Evolutionary conservation across 371 early-diverging fungal species (phyloP).

Genomic region (Mortierella sp.): DNA sequence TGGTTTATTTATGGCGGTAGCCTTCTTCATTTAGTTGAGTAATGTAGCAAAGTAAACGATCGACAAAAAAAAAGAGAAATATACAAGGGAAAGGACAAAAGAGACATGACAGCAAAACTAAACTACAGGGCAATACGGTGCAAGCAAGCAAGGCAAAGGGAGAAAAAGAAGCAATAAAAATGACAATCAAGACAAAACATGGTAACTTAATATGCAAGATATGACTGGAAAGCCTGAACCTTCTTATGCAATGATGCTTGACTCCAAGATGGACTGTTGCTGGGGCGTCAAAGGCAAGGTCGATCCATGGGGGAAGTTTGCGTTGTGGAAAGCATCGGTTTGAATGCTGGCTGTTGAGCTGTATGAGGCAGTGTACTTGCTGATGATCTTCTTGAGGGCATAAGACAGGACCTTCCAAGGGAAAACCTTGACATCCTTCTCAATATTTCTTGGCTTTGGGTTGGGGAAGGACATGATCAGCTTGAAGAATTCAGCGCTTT

Average conservation of each 20-base stretch:
- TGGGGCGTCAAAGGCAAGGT: constrained; percentile 49
- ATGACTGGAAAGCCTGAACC: neutral
- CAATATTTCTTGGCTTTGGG: constrained; percentile 88
- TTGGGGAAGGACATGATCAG: constrained; percentile 85
- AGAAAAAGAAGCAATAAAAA: neutral
- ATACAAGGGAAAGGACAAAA: neutral
- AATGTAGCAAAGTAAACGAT: neutral
- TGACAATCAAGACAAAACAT: neutral
- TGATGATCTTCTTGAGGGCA: constrained; percentile 81
- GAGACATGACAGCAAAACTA: constrained; percentile 12
- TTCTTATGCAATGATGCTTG: constrained; percentile 34
- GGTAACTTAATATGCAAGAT: constrained; percentile 5
- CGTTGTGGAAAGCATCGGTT: constrained; percentile 57
- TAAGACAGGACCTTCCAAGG: constrained; percentile 75
- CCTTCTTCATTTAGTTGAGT: neutral
- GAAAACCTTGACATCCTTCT: constrained; percentile 90
- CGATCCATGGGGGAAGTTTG: constrained; percentile 54
- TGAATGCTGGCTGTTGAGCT: constrained; percentile 62
- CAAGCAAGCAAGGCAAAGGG: constrained; percentile 5
- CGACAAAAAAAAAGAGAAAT: neutral
- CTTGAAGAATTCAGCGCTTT: constrained; percentile 82
- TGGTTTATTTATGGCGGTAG: too few species aligned
- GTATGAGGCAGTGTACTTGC: constrained; percentile 71
- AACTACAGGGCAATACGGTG: constrained; percentile 2
- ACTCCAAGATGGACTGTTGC: constrained; percentile 46